Evolutionary conservation across 257 asterid species (phyloP).

Genomic region (Scutellaria barbata): DNA sequence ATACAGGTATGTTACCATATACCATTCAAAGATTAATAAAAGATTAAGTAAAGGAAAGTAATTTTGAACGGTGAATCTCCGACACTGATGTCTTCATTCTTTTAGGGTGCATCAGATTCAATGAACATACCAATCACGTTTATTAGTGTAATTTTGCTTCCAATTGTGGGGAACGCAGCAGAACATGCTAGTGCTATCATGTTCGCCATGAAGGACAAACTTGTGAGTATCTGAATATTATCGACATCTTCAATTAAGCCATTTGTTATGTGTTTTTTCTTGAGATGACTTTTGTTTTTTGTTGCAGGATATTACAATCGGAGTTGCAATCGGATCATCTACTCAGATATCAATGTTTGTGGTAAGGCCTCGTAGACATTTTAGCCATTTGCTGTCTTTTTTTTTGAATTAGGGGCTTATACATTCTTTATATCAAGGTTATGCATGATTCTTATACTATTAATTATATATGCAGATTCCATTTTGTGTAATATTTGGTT

Average conservation of each 20-base stretch:
- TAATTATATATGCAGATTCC: conserved; percentile 74
- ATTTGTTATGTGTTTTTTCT: background rate
- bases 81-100: no score
- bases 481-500: conserved; percentile 94
- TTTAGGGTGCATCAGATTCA: conserved; percentile 90
- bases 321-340: conserved; percentile 98
- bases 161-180: conserved; percentile 95
- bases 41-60: no score
- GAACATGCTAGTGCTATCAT: conserved; percentile 98
- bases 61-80: no score
- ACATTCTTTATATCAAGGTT: background rate
- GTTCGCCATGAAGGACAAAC: conserved; percentile 99
- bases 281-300: conserved; percentile 18
- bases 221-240: conserved; percentile 49
- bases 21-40: no score
- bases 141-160: conserved; percentile 91
- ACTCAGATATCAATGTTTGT: conserved; percentile 99
- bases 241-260: background rate
- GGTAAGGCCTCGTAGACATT: conserved; percentile 55
- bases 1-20: conserved; percentile 59
- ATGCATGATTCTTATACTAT: conserved; percentile 24
- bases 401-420: background rate
- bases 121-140: conserved; percentile 86
- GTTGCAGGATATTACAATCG: conserved; percentile 58
- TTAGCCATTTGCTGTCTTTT: no score